Base-by-base conservation (phyloP, 2,329 filamentous ascomycete species). In the Mycogone perniciosa region DNA sequence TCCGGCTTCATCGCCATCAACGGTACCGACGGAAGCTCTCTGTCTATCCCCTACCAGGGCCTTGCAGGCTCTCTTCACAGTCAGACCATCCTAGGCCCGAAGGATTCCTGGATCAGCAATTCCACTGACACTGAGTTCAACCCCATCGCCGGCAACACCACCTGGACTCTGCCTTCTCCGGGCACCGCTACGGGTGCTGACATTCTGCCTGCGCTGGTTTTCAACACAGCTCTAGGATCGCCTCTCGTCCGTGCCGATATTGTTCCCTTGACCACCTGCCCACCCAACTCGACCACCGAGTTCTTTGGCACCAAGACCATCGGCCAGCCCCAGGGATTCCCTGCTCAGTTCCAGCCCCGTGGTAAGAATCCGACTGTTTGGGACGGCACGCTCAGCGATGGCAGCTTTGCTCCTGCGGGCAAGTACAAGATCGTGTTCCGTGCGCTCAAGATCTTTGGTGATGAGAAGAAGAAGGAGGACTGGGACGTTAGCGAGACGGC, bases 371-470 rank as follows among this genome's bases (percentile, higher is more conserved):
- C 56, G 5, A 35, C 62, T 5, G 46, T 51, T 0, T 82, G 75
- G 69, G 71, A 75, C 45, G 79, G 79, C 9, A 63, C 65, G 47
- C 62, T 81, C 5, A 65, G 66, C 0, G 69, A 74, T 7, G 76
- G 76, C 10, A 66, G 58, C 1, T 78, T 74, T 53, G 77, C 70
- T 2, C 71, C 76, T 0, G 65, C 69, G 0, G 79, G 78, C 8
- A 58, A 60, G 30, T 81, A 82, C 63, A 74, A 72, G 61, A 65
- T 81, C 45, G 66, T 67, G 1, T 65, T 79, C 31, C 70, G 70
- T 51, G 73, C 76, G 2, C 61, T 81, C 55, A 71, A 70, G 52
- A 71, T 81, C 52, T 78, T 76, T 58, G 78, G 78, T 5, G 68
- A 81, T 51, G 62, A 64, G 33, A 61, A 64, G 10, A 66, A 72